Conservation (phyloP, 768 basidiomycete species). For the Rhizopogon rudus region DNA sequence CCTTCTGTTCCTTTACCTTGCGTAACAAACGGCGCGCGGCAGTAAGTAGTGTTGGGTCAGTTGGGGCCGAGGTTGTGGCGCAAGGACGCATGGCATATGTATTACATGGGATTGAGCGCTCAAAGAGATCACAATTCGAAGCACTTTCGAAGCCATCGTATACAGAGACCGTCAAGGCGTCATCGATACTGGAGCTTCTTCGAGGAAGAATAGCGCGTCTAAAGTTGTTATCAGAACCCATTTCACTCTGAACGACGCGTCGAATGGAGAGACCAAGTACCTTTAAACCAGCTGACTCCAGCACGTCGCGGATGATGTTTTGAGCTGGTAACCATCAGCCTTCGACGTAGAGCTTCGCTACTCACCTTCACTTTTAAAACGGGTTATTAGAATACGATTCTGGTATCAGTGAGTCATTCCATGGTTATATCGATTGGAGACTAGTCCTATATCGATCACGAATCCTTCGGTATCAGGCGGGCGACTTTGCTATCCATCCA, state of each 20-base stretch:
- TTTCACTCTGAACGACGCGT: not conserved
- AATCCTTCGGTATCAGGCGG: too few relatives aligned
- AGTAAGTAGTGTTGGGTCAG: not conserved
- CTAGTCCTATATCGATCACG: not conserved
- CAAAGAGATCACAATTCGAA: not conserved
- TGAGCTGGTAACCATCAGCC: not conserved
- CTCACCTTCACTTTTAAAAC: not conserved
- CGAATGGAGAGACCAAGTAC: not conserved
- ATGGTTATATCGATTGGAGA: not conserved
- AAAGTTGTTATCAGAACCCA: not conserved
- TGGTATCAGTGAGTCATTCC: not conserved
- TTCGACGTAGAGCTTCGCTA: not conserved
- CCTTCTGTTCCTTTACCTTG: not conserved
- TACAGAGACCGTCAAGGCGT: not conserved
- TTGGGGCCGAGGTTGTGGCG: not conserved
- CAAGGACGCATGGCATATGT: not conserved
- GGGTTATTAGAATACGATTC: not conserved
- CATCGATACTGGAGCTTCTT: not conserved
- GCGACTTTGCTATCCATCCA: not conserved
- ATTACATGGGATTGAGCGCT: not conserved
- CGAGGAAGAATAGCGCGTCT: not conserved
- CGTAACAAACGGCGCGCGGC: not conserved
- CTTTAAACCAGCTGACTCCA: not conserved
- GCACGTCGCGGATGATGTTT: not conserved
- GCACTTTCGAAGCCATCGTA: not conserved